These are phyloP conservation scores for Tulasnella sp. DNA, from an alignment of 768 basidiomycete genomes.

Conservation along the genomic window DNA sequence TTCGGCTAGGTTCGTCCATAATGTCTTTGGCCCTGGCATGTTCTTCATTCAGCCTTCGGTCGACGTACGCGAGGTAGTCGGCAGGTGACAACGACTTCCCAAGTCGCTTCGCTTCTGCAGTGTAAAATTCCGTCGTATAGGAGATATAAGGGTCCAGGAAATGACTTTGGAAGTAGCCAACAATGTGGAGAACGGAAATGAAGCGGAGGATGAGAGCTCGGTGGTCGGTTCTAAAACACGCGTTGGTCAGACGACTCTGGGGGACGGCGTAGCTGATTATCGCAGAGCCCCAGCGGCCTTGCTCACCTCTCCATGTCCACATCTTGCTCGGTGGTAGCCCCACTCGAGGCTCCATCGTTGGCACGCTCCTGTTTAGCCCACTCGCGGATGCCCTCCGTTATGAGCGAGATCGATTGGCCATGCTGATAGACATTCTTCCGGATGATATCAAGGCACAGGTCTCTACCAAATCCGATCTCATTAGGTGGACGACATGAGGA, in stretches of 20 bases:
- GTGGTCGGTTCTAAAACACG: neutral
- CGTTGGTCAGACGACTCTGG: neutral
- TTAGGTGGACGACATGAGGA: neutral
- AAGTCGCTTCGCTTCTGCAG: constrained; percentile 40
- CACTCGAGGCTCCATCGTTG: neutral
- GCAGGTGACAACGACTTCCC: constrained; percentile 38
- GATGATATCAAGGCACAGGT: constrained; percentile 54
- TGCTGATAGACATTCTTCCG: constrained; percentile 45
- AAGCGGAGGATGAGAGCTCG: constrained; percentile 32
- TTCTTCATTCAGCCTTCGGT: constrained; percentile 29
- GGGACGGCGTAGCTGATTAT: constrained; percentile 21
- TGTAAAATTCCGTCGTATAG: constrained; percentile 47
- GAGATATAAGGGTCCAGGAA: constrained; percentile 53
- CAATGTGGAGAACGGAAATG: constrained; percentile 48
- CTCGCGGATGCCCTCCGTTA: constrained; percentile 40
- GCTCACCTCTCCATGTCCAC: constrained; percentile 36
- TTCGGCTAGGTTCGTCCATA: constrained; percentile 5
- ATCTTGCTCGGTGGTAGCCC: neutral
- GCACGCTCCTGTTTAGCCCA: constrained; percentile 36
- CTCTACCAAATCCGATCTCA: constrained; percentile 25
- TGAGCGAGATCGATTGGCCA: constrained; percentile 35
- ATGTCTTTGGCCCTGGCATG: neutral
- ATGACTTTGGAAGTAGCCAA: constrained; percentile 46
- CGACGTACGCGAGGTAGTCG: constrained; percentile 48
- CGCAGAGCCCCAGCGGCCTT: constrained; percentile 29